A percentile compares a stretch with the other conserved stretches of the same genome.
phyloP scores from a whole-genome alignment of 129 eudicot genomes.

The Lactuca sativa region DNA sequence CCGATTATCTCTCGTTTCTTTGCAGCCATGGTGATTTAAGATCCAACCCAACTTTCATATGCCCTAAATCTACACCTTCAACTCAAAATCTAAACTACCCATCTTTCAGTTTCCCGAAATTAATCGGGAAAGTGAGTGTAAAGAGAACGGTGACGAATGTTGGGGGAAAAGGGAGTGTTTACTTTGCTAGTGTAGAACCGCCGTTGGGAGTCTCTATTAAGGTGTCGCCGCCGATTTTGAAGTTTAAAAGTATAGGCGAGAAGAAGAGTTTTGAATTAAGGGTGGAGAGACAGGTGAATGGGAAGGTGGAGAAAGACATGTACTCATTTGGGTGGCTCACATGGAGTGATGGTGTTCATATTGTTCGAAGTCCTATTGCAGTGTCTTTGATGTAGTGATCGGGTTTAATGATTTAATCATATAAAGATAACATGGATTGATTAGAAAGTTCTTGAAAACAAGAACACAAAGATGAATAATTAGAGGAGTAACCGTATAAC shows the following conservation, averaged over 20 bases:
- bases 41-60: constrained; percentile 39
- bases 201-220: constrained; percentile 61
- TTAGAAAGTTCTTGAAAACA: constrained; percentile 18
- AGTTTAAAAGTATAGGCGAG: constrained; percentile 55
- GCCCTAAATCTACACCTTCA: constrained; percentile 57
- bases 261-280: constrained; percentile 60
- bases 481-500: not conserved
- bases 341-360: constrained; percentile 72
- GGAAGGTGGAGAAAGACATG: constrained; percentile 7
- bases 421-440: constrained; percentile 1
- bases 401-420: not conserved
- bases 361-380: constrained; percentile 78
- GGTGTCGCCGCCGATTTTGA: constrained; percentile 57
- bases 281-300: constrained; percentile 35
- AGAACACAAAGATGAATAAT: constrained; percentile 25
- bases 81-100: constrained; percentile 71
- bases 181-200: constrained; percentile 59
- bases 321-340: constrained; percentile 75
- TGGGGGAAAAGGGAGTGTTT: constrained; percentile 55
- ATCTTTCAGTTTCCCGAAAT: constrained; percentile 60
- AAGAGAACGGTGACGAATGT: constrained; percentile 75
- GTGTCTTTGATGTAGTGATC: constrained; percentile 51
- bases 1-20: constrained; percentile 68
- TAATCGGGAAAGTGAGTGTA: constrained; percentile 49
- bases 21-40: constrained; percentile 42